A percentile compares a stretch with the other conserved stretches of the same genome.
Conservation (phyloP, 805 yeast genomes). For the Lachancea sp. region DNA sequence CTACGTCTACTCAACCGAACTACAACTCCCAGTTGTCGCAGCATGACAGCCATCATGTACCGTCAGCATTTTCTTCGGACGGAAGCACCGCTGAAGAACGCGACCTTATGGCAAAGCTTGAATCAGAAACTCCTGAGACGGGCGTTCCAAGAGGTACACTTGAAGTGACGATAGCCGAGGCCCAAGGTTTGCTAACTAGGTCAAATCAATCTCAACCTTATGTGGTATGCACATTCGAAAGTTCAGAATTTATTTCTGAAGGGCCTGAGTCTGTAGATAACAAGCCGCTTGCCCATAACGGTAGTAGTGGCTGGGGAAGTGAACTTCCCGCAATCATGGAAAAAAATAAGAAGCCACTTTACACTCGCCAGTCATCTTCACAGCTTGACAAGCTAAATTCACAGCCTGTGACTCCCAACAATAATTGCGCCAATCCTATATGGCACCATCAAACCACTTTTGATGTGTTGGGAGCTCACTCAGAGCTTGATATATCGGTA, state of each 20-base stretch:
- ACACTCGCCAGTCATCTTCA: slow-evolving; percentile 41
- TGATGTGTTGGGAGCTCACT: slow-evolving; percentile 79
- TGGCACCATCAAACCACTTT: slow-evolving; percentile 94
- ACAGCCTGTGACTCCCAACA: slow-evolving; percentile 11
- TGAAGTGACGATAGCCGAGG: slow-evolving; percentile 74
- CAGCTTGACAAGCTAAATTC: slow-evolving; percentile 33
- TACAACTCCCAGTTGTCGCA: slow-evolving; percentile 1
- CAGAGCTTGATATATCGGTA: slow-evolving; percentile 83
- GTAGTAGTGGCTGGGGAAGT: slow-evolving; percentile 11
- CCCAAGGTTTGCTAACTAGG: slow-evolving; percentile 56
- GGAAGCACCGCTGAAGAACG: slow-evolving; percentile 1
- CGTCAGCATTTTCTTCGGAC: background rate
- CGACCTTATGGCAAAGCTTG: slow-evolving; percentile 1
- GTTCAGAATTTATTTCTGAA: slow-evolving; percentile 81
- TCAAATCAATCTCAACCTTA: slow-evolving; percentile 62
- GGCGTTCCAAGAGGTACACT: slow-evolving; percentile 71
- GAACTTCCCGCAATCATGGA: slow-evolving; percentile 24
- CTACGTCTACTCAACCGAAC: background rate
- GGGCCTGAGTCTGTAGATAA: slow-evolving; percentile 49
- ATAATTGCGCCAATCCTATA: slow-evolving; percentile 46
- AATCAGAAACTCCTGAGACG: slow-evolving; percentile 5
- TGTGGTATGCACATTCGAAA: slow-evolving; percentile 87
- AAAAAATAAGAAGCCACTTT: slow-evolving; percentile 35
- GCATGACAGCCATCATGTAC: slow-evolving; percentile 1
- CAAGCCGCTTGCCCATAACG: slow-evolving; percentile 29